Conservation (phyloP, 2,329 filamentous ascomycete genomes). For the Aspergillus quadricinctus region DNA sequence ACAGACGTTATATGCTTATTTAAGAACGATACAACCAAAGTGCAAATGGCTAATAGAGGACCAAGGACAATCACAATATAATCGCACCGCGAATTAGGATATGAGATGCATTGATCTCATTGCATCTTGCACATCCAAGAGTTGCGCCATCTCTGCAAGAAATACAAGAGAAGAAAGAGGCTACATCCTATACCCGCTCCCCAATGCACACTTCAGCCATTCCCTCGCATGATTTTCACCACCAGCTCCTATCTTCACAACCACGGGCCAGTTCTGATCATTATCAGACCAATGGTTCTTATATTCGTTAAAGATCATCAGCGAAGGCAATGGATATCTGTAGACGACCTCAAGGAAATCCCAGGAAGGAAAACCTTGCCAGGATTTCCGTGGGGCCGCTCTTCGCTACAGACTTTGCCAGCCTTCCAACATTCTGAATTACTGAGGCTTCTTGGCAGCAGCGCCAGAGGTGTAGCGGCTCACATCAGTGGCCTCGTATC, state of each 20-base stretch:
- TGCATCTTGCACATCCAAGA: background rate
- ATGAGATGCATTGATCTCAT: background rate
- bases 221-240: background rate
- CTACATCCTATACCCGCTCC: background rate
- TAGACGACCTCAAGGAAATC: background rate
- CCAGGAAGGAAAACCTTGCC: background rate
- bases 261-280: slow-evolving; percentile 1
- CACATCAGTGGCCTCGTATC: slow-evolving; percentile 73
- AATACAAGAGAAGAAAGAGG: background rate
- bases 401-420: background rate
- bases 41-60: background rate
- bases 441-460: slow-evolving; percentile 47
- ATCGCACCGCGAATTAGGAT: background rate
- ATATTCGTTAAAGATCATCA: slow-evolving; percentile 9
- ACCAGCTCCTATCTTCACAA: background rate
- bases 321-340: background rate
- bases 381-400: background rate
- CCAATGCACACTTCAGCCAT: background rate
- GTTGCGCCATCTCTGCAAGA: background rate
- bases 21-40: slow-evolving; percentile 1
- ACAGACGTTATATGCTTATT: background rate
- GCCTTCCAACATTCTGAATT: slow-evolving; percentile 12
- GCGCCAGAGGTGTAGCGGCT: slow-evolving; percentile 63
- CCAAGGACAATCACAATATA: background rate
- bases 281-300: slow-evolving; percentile 3